Evolutionary conservation across 352 stramenopile species (phyloP).

Genomic region (Pythium volutum): DNA sequence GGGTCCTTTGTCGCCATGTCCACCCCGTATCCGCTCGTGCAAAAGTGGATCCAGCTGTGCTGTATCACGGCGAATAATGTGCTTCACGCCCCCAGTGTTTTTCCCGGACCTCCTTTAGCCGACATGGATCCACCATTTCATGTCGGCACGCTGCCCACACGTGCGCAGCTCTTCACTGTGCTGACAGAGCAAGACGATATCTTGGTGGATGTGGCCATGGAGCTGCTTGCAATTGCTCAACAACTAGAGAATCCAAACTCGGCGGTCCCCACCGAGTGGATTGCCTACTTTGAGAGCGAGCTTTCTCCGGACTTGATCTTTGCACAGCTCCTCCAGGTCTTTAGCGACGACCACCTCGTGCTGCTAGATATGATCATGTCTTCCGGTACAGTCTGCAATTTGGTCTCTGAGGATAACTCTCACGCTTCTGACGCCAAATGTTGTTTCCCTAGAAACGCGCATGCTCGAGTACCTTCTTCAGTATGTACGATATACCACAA

Average conservation of each 20-base stretch:
- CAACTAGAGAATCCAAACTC: background rate
- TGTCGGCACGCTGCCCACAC: slow-evolving; percentile 21
- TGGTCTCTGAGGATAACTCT: background rate
- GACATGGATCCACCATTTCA: background rate
- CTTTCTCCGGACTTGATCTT: slow-evolving; percentile 62
- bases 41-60: slow-evolving; percentile 54
- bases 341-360: slow-evolving; percentile 61
- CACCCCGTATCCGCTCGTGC: slow-evolving; percentile 49
- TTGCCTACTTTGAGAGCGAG: slow-evolving; percentile 15
- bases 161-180: slow-evolving; percentile 39
- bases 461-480: slow-evolving; percentile 64
- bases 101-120: too few species aligned
- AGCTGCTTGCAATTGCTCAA: slow-evolving; percentile 31
- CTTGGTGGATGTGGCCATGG: slow-evolving; percentile 57
- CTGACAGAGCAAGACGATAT: slow-evolving; percentile 71
- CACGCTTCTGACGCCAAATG: background rate
- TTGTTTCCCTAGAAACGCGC: slow-evolving; percentile 40
- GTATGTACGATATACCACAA: slow-evolving; percentile 41
- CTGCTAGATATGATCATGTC: slow-evolving; percentile 68
- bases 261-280: background rate
- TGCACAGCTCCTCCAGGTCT: slow-evolving; percentile 37
- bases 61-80: slow-evolving; percentile 13
- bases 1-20: slow-evolving; percentile 35
- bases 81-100: background rate
- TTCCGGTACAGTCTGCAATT: slow-evolving; percentile 41